Percentiles rank a stretch among this genome's conserved stretches.
Conservation (phyloP, 2,329 filamentous ascomycete genomes). For the Aspergillus hortae region DNA sequence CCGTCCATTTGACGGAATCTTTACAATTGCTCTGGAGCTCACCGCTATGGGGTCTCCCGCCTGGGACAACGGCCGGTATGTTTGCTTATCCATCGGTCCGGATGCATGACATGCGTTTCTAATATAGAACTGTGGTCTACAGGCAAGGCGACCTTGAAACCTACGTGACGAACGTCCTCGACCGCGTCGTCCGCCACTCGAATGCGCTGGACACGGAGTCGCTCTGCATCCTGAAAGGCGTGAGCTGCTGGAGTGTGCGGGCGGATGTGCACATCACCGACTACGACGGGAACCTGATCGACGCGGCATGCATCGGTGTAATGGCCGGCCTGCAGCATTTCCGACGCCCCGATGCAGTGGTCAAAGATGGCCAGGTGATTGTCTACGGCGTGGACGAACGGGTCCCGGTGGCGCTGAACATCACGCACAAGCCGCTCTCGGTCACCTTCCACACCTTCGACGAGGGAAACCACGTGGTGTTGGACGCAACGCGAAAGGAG, state of each 20-base stretch:
- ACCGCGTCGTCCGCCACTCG: conserved; percentile 90
- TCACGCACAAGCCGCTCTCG: conserved; percentile 89
- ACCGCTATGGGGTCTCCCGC: conserved; percentile 88
- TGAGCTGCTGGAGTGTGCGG: conserved; percentile 87
- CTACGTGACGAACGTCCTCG: conserved; percentile 80
- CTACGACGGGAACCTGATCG: conserved; percentile 85
- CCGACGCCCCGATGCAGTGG: conserved; percentile 80
- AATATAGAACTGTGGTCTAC: neutral
- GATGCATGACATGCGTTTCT: no score
- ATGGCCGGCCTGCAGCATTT: conserved; percentile 89
- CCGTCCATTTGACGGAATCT: conserved; percentile 91
- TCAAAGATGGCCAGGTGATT: conserved; percentile 78
- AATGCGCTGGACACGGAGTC: conserved; percentile 93
- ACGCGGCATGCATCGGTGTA: conserved; percentile 80
- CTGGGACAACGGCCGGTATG: conserved; percentile 76
- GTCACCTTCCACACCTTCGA: conserved; percentile 82
- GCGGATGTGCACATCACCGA: conserved; percentile 89
- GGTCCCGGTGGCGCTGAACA: conserved; percentile 83
- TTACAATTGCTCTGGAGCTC: conserved; percentile 87
- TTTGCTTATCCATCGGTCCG: neutral
- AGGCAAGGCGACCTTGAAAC: conserved; percentile 80
- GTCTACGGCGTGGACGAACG: conserved; percentile 81
- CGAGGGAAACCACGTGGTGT: conserved; percentile 40
- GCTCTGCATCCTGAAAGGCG: conserved; percentile 83
- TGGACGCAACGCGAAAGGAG: conserved; percentile 47